Base-by-base conservation (phyloP, 805 yeast species). In the Ogataea polymorpha region DNA sequence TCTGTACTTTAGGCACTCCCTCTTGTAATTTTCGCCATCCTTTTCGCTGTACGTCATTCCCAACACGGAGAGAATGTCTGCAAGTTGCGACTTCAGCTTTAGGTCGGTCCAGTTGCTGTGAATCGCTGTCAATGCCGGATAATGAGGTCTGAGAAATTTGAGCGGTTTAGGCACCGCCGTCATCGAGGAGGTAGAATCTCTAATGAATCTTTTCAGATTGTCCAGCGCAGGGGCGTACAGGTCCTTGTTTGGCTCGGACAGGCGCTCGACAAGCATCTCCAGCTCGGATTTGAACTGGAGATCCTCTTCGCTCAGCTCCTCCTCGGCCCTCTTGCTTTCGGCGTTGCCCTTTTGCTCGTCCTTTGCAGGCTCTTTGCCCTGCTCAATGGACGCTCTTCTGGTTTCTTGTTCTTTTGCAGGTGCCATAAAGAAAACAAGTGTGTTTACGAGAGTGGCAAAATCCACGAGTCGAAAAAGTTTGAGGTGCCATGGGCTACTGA, bases 101-200 rank as follows among this genome's bases (percentile, higher is more conserved):
- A 60, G 28, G 34, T 54, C 51, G 10, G 71, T 65, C 96, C 96
- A 88, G 25, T 71, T 68, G 26, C 76, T 80, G 62, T 82, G 85
- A 28, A 86, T 66, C 40, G 70, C 74, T 24, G 78, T 77, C 55
- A 93, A 71, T n/a, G 72, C 56, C 15, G 82, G 80, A 60, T 82
- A 93, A 57, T 80, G 86, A 6, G 97, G 96, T 57, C 96, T 80
- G 50, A 93, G 74, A 61, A 93, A 93, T 70, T 93, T 95, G 67
- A 93, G 77, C 5, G 99, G 99, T 65, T 93, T 93, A 27, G 99
- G 99, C 37, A 93, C 99, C 3, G 99, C 99, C 2, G 99, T 93
- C 97, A 93, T 93, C 7, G 97, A 90, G 27, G 96, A 86, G 3
- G 99, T 93, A 10, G 97, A 86, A 41, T 93, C 95, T 51, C 87